These are phyloP conservation scores for Protomyces lactucae-debilis DNA, from an alignment of 1,139 yeast genomes.

Conservation along the genomic window DNA sequence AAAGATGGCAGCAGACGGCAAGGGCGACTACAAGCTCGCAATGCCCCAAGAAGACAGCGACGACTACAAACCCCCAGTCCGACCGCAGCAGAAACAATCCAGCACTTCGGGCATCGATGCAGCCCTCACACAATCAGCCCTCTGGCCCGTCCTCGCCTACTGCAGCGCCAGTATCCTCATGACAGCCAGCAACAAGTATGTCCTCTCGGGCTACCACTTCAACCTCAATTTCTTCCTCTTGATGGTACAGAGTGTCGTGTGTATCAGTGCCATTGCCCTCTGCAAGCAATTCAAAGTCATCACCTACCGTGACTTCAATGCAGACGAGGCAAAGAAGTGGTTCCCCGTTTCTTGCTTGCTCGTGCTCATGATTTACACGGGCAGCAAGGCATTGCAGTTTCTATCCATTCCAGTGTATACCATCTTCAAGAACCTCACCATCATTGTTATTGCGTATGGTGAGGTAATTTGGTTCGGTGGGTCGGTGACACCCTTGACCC, in stretches of 20 bases:
- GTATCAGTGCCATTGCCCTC: slow-evolving; percentile 65
- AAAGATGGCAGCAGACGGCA: slow-evolving; percentile 3
- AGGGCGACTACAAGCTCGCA: slow-evolving; percentile 18
- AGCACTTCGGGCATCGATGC: neutral
- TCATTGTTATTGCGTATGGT: slow-evolving; percentile 94
- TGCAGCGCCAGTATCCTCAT: slow-evolving; percentile 46
- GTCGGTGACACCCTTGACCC: slow-evolving; percentile 79
- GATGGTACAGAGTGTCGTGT: slow-evolving; percentile 59
- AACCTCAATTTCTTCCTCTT: slow-evolving; percentile 87
- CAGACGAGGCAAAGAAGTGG: slow-evolving; percentile 85
- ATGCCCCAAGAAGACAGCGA: slow-evolving; percentile 19
- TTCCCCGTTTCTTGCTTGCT: slow-evolving; percentile 84
- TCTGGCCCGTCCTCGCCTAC: slow-evolving; percentile 26
- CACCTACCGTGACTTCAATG: slow-evolving; percentile 78
- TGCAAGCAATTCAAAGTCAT: slow-evolving; percentile 71
- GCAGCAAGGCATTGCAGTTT: slow-evolving; percentile 86
- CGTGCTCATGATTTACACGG: slow-evolving; percentile 92
- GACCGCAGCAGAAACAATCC: slow-evolving; percentile 9
- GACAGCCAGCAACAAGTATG: slow-evolving; percentile 98
- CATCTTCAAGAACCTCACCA: slow-evolving; percentile 94
- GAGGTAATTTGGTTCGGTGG: slow-evolving; percentile 98
- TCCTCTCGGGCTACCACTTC: slow-evolving; percentile 73
- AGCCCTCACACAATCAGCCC: slow-evolving; percentile 15
- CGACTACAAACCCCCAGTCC: slow-evolving; percentile 20
- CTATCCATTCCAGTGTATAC: slow-evolving; percentile 94